A percentile compares a stretch with the other conserved stretches of the same genome.
phyloP scores from a whole-genome alignment of 129 eudicot species.

The Heracleum sosnowskyi region DNA sequence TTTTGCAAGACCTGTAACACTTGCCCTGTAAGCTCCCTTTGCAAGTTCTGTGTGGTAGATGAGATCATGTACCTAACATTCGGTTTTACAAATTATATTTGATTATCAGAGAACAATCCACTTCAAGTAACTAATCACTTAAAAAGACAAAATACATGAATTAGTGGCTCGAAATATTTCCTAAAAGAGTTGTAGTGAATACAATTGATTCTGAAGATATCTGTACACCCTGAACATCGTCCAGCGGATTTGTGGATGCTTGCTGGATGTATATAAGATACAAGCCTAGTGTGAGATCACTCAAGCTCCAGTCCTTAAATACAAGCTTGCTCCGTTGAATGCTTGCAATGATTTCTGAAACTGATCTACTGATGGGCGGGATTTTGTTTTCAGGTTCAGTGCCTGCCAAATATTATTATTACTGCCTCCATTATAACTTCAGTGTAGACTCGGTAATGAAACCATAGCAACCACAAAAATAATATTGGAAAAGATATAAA shows the following conservation, averaged over 20 bases:
- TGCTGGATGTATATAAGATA: slow-evolving; percentile 87
- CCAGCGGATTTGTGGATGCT: slow-evolving; percentile 59
- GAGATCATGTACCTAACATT: slow-evolving; percentile 66
- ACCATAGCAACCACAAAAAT: neutral
- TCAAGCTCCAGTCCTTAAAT: slow-evolving; percentile 84
- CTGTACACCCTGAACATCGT: slow-evolving; percentile 72
- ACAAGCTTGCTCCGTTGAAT: slow-evolving; percentile 83
- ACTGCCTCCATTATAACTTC: neutral
- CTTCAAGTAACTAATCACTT: neutral
- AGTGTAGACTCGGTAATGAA: slow-evolving; percentile 8
- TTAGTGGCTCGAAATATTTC: neutral
- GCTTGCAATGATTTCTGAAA: slow-evolving; percentile 71
- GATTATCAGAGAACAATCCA: neutral
- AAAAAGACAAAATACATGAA: neutral
- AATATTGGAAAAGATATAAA: neutral
- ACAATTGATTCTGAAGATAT: slow-evolving; percentile 72
- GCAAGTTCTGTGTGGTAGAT: slow-evolving; percentile 87
- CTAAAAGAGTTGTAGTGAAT: slow-evolving; percentile 18
- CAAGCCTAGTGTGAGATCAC: slow-evolving; percentile 91
- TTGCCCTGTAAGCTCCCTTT: slow-evolving; percentile 67
- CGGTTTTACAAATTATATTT: neutral
- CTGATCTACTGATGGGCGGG: slow-evolving; percentile 58
- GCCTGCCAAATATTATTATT: slow-evolving; percentile 32
- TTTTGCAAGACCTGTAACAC: slow-evolving; percentile 52
- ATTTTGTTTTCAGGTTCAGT: slow-evolving; percentile 32